phyloP scores from a whole-genome alignment of 2,329 filamentous ascomycete genomes.

The Phoma herbarum region DNA sequence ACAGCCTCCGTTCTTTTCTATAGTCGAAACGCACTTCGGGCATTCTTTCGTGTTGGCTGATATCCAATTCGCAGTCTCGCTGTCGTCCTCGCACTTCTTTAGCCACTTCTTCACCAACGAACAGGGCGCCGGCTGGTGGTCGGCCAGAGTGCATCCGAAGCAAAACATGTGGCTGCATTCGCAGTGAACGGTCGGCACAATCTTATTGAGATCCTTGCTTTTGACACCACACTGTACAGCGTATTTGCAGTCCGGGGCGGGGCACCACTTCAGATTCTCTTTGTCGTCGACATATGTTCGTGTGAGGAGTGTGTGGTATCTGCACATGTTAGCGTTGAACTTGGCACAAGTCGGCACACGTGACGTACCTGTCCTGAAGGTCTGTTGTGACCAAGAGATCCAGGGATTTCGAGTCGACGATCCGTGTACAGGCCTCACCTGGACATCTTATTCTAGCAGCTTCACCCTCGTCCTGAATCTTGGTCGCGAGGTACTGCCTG shows the following conservation, averaged over 20 bases:
- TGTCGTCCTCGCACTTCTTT: constrained; percentile 98
- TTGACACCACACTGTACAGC: constrained; percentile 90
- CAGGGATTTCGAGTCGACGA: constrained; percentile 89
- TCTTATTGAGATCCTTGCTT: constrained; percentile 81
- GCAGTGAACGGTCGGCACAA: constrained; percentile 92
- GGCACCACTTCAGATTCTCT: constrained; percentile 95
- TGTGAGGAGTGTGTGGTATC: constrained; percentile 87
- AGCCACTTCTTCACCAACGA: constrained; percentile 92
- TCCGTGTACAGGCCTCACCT: constrained; percentile 83
- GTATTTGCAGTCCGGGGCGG: constrained; percentile 95
- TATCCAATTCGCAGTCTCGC: constrained; percentile 99
- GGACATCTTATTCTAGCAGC: constrained; percentile 95
- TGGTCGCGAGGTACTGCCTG: constrained; percentile 86
- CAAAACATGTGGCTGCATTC: constrained; percentile 88
- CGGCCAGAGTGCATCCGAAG: constrained; percentile 88
- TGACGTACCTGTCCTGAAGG: constrained; percentile 63
- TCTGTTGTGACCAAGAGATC: constrained; percentile 73
- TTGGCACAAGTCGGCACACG: not conserved
- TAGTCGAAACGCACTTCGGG: constrained; percentile 93
- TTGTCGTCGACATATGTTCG: constrained; percentile 97
- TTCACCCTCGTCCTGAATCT: constrained; percentile 95
- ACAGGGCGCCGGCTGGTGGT: constrained; percentile 95
- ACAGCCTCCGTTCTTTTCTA: constrained; percentile 98
- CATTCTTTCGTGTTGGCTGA: constrained; percentile 99
- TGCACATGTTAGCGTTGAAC: constrained; percentile 42